A percentile compares a stretch with the other conserved stretches of the same genome.
Conservation (phyloP, 768 basidiomycete species). For the Lactarius indigo region DNA sequence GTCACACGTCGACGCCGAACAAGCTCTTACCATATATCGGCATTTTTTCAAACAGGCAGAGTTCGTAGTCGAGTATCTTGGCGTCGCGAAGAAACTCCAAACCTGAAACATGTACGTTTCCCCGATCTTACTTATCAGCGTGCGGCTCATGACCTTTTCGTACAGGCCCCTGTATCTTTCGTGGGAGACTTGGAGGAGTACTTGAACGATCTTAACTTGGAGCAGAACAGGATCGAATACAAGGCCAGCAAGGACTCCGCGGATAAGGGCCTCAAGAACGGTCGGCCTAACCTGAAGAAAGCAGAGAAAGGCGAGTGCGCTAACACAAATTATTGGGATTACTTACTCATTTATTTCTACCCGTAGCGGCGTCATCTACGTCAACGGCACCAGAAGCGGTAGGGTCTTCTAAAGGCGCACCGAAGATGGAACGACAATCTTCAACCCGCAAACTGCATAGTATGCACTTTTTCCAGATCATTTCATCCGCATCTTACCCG, state of each 20-base stretch:
- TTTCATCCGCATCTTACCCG: slow-evolving; percentile 4
- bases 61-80: slow-evolving; percentile 86
- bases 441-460: slow-evolving; percentile 62
- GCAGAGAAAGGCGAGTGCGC: slow-evolving; percentile 33
- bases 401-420: slow-evolving; percentile 28
- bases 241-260: slow-evolving; percentile 70
- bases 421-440: slow-evolving; percentile 62
- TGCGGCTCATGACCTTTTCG: not conserved
- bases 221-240: slow-evolving; percentile 92
- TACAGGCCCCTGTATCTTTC: slow-evolving; percentile 89
- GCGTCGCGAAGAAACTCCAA: slow-evolving; percentile 87
- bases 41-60: slow-evolving; percentile 94
- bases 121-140: not conserved
- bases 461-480: slow-evolving; percentile 27
- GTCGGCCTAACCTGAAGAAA: slow-evolving; percentile 23
- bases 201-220: slow-evolving; percentile 93
- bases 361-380: slow-evolving; percentile 27
- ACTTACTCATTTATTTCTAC: not conserved
- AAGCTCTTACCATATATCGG: slow-evolving; percentile 84
- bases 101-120: slow-evolving; percentile 75
- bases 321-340: not conserved
- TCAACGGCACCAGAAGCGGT: slow-evolving; percentile 31
- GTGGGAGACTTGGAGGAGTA: slow-evolving; percentile 93
- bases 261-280: slow-evolving; percentile 40
- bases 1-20: slow-evolving; percentile 87